Evolutionary conservation across 2,329 filamentous ascomycete genomes (phyloP).

Genomic region (Colletotrichum cordylinicola): DNA sequence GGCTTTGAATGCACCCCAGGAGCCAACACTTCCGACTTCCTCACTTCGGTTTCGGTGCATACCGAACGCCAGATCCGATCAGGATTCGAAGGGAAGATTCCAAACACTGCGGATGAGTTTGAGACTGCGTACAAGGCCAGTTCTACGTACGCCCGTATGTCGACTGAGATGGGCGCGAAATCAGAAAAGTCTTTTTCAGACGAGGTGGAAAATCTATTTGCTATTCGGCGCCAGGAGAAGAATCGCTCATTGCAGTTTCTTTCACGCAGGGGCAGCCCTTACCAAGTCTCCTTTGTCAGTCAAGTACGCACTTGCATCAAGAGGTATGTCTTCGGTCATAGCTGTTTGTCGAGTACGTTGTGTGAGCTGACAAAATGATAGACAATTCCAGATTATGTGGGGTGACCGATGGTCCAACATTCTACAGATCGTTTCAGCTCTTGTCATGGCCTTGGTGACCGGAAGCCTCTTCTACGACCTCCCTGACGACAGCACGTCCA

Average conservation of each 20-base stretch:
- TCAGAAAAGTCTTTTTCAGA: background rate
- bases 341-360: background rate
- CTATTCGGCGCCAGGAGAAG: background rate
- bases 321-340: background rate
- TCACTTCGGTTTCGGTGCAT: constrained; percentile 75
- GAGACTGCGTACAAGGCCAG: constrained; percentile 45
- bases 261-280: constrained; percentile 26
- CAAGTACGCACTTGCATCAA: constrained; percentile 46
- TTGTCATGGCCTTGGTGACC: constrained; percentile 64
- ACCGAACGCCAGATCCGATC: constrained; percentile 71
- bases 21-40: constrained; percentile 72
- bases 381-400: constrained; percentile 61
- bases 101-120: constrained; percentile 73
- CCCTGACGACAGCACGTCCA: constrained; percentile 52
- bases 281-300: constrained; percentile 52
- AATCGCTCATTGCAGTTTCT: background rate
- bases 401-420: constrained; percentile 54
- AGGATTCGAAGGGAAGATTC: constrained; percentile 70
- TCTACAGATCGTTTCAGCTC: constrained; percentile 49
- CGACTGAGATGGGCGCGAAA: constrained; percentile 49
- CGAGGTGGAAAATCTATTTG: background rate
- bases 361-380: background rate
- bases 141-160: constrained; percentile 41
- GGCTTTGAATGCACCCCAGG: constrained; percentile 71
- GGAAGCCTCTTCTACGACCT: constrained; percentile 65